Percentiles rank a stretch among this genome's conserved stretches.
Conservation (phyloP, 768 basidiomycete genomes). For the Macrolepiota albuminosa region DNA sequence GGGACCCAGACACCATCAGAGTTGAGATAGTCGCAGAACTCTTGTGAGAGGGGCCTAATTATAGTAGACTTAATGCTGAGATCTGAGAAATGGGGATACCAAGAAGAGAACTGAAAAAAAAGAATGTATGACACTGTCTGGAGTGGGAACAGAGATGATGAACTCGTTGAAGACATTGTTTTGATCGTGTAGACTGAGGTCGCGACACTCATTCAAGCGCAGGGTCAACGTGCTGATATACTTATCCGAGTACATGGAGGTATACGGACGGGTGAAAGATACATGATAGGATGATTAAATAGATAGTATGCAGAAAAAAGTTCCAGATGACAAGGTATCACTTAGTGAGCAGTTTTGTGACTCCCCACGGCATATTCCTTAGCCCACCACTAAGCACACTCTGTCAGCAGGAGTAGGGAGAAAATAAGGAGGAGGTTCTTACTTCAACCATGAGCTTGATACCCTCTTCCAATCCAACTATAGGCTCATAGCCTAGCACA, state of each 20-base stretch:
- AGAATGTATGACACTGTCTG: slow-evolving; percentile 50
- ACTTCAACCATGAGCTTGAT: slow-evolving; percentile 75
- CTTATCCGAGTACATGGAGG: slow-evolving; percentile 1
- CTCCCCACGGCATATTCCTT: slow-evolving; percentile 33
- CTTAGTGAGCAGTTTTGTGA: slow-evolving; percentile 35
- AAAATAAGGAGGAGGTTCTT: slow-evolving; percentile 18
- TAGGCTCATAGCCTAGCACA: slow-evolving; percentile 90
- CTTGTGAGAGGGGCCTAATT: slow-evolving; percentile 58
- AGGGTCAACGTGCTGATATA: neutral
- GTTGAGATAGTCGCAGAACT: slow-evolving; percentile 69
- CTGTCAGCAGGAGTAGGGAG: neutral
- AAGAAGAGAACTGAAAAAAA: slow-evolving; percentile 78
- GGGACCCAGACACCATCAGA: slow-evolving; percentile 86
- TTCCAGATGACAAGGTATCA: neutral
- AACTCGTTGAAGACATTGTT: slow-evolving; percentile 8
- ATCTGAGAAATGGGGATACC: slow-evolving; percentile 70
- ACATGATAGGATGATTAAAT: slow-evolving; percentile 9
- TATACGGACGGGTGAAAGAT: slow-evolving; percentile 6
- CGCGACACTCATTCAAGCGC: neutral
- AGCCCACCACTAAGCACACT: slow-evolving; percentile 40
- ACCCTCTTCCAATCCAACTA: slow-evolving; percentile 86
- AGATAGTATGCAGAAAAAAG: neutral
- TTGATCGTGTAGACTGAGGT: neutral
- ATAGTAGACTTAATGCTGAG: slow-evolving; percentile 70
- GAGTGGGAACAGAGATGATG: slow-evolving; percentile 43